A percentile compares a stretch with the other conserved stretches of the same genome.
phyloP scores from a whole-genome alignment of 306 rosid genomes.

The Cucurbita maxima region DNA sequence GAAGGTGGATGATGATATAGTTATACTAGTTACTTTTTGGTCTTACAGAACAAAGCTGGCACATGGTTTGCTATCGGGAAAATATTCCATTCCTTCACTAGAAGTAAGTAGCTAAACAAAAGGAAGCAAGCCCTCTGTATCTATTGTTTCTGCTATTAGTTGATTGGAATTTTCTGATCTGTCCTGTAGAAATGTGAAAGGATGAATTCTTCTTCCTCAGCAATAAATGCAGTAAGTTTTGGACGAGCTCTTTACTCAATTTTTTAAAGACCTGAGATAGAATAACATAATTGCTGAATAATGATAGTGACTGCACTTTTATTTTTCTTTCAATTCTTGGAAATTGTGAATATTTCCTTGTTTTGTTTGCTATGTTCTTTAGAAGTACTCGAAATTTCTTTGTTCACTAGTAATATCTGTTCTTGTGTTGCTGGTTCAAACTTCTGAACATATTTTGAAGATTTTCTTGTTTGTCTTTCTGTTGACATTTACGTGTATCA shows the following conservation, averaged over 20 bases:
- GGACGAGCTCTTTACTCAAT: not conserved
- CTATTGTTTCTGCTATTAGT: not conserved
- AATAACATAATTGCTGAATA: not conserved
- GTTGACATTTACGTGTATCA: conserved; percentile 11
- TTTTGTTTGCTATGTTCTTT: not conserved
- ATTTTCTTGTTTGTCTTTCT: not conserved
- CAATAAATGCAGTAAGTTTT: conserved; percentile 44
- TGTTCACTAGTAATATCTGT: not conserved
- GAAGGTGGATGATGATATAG: not conserved
- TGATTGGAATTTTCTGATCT: conserved; percentile 8
- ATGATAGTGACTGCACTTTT: not conserved
- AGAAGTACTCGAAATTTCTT: not conserved
- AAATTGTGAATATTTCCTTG: not conserved
- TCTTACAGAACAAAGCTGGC: conserved; percentile 11
- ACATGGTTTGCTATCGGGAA: conserved; percentile 15
- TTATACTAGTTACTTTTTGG: not conserved
- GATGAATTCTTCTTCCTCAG: conserved; percentile 24
- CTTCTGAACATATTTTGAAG: conserved; percentile 6
- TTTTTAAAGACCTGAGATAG: not conserved
- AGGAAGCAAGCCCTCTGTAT: not conserved
- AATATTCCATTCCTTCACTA: conserved; percentile 7
- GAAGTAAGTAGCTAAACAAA: not conserved
- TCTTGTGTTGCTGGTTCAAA: conserved; percentile 1
- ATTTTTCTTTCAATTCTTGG: not conserved
- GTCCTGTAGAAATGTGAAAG: conserved; percentile 42